Evolutionary conservation across 2,329 filamentous ascomycete genomes (phyloP).

Genomic region (Microdochium nivale): DNA sequence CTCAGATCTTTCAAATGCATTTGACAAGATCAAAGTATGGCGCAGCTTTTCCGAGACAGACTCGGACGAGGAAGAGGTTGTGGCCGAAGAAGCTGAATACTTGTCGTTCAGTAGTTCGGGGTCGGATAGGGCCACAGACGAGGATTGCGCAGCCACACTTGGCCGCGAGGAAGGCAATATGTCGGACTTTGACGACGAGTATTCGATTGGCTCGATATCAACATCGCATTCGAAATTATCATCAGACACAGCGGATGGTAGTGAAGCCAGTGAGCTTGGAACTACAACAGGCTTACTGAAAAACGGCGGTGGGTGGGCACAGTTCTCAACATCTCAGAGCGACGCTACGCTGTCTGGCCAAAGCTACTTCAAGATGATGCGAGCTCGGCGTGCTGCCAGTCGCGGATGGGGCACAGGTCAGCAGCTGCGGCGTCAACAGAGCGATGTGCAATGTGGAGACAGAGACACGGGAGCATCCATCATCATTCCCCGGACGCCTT

Average conservation of each 20-base stretch:
- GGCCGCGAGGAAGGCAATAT: not conserved
- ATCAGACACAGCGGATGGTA: not conserved
- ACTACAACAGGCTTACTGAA: too few species aligned
- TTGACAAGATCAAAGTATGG: not conserved
- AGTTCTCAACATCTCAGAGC: not conserved
- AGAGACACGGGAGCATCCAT: not conserved
- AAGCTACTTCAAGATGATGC: not conserved
- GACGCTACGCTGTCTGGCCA: not conserved
- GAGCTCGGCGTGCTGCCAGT: not conserved
- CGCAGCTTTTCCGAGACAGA: not conserved
- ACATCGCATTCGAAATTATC: not conserved
- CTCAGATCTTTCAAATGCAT: not conserved
- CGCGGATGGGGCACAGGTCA: not conserved
- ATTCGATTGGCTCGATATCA: not conserved
- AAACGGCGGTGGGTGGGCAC: too few species aligned
- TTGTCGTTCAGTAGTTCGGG: not conserved
- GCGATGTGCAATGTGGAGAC: not conserved
- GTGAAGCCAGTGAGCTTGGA: too few species aligned
- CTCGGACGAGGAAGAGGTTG: not conserved
- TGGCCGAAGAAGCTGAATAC: not conserved
- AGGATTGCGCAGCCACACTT: not conserved
- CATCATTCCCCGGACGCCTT: not conserved
- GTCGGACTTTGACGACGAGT: not conserved
- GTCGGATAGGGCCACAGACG: not conserved
- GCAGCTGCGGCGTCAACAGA: not conserved